Evolutionary conservation across 176 grass and related monocot genomes (phyloP), one percentile per base, ranked within the genome.

Genomic region (Lolium multiflorum): DNA sequence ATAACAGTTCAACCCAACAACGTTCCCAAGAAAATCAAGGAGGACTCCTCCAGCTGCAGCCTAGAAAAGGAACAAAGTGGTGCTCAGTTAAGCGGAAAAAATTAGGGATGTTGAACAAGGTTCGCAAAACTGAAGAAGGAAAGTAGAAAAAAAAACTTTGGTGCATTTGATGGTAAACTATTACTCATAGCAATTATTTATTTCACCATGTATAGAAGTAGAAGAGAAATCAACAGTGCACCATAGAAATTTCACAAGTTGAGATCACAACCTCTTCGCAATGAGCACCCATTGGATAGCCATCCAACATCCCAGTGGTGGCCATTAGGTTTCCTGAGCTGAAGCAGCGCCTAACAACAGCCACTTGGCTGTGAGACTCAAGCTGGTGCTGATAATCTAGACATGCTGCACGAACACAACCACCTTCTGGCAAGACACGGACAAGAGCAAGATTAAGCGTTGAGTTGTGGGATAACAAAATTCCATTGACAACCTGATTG

Each of bases 311-410:
- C 55, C 41, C 70, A 74, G 55, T 8, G 13, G 70, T 8, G 14
- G 55, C 24, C 55, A 62, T 74, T 49, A 84, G 62, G 74, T 37
- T 49, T 24, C 41, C 55, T 6, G 70, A 62, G 22, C 43, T 35
- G 82, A 84, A 84, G 82, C 54, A 47, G 18, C 82, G 70, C 70
- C 70, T 22, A 12, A 84, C 5, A 74, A 16, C 39, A 13, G 74
- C 24, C 10, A 84, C 55, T 58, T 35, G 59, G 6, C 69, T 50
- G 0, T 62, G 11, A 63, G 70, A 5, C 56, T 9, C 55, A 84
- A 21, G 26, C 71, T 46, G 51, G 35, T 59, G 15, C 0, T 58
- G 54, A 61, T 61, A 3, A 60, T 31, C 56, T 15, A 84, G 6
- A 37, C 11, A 35, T 15, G 43, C 7, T 49, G 22, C 15, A 9